Base-by-base conservation (phyloP, 164 flowering plant genomes). In the Chimonanthus praecox region DNA sequence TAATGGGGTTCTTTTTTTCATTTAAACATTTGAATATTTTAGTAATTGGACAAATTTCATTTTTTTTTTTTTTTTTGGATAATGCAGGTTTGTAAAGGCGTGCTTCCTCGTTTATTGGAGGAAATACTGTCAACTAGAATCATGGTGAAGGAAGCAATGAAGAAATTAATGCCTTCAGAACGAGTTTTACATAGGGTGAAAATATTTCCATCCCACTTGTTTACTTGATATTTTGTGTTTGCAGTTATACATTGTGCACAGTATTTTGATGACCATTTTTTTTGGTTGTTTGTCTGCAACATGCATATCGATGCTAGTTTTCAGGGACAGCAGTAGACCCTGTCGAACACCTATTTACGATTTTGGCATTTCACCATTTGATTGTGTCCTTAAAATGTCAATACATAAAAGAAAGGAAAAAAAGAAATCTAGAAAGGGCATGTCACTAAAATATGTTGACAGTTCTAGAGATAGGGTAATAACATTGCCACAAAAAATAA, bases 71-170 rank as follows among this genome's bases (percentile, higher is more conserved):
- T n/a, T 68, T 48, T 48, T n/a, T 47, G 46, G 54, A n/a, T 70
- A 49, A 49, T 58, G 71, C 83, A 91, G 97, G 88, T 89, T 7
- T 86, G 97, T 54, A 90, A 85, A 84, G 98, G 97, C 64, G 82
- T 94, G 68, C 86, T 96, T 49, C 99, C 99, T 65, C 91, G 93
- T n/a, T 81, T 96, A 48, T 76, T 94, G 78, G 99, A 96, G 79
- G 99, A 96, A 83, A 94, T 96, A 74, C 79, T 96, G 73, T 88
- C 92, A 65, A 93, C 98, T 48, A 86, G 98, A 81, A 85, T 96
- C 69, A 90, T 96, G 99, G 92, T 96, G 64, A 96, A 96, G 80
- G 81, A 88, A 76, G 92, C 97, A 71, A 90, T 96, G 94, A 96
- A 91, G 74, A 94, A 87, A 76, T 78, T 96, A 83, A 68, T 78